Evolutionary conservation across 352 stramenopile genomes (phyloP), one percentile per base, ranked within the genome.

Genomic region (Aphanomyces cochlioides): DNA sequence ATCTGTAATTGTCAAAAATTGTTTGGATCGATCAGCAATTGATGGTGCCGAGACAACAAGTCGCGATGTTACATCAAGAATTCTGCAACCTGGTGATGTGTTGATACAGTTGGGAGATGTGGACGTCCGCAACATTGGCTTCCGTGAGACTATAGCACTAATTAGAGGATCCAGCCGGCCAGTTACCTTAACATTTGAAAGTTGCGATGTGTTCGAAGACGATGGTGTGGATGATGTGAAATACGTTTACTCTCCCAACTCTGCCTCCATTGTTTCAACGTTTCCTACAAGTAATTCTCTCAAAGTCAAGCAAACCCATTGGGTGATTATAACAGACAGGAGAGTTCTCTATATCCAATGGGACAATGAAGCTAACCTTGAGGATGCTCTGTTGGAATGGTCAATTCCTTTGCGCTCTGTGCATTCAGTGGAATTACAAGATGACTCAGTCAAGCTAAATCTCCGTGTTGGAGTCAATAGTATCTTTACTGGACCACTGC

Each of bases 381-480:
- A 79, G 7, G 85, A 90, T 36, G 86, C 88, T 0, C 72, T 93
- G 21, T 85, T 96, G 8, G 87, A 96, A 66, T 96, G 88, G 88
- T 93, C 92, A 81, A 92, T 85, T 21, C 88, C 88, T n/a, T 74
- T 96, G 72, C 85, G 85, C 10, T 93, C 93, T 66, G 88, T 96
- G 12, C 92, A 95, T 67, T 80, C 81, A 13, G 77, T 96, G 43
- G 87, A 95, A 57, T 90, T 84, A 82, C 67, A 87, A 15, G 82
- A 85, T 47, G 71, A 83, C 41, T 38, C 77, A 28, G 85, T 96
- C 37, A 82, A 74, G n/a, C 75, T 96, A 21, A 80, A 93, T 59
- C 58, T 96, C 21, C 92, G 88, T 45, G 88, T 96, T 3, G 87
- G 87, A 15, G 87, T 96, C 7, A 87, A 94, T 72, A 95, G 87